phyloP scores from a whole-genome alignment of 305 asterid species.

The Ilex paraguariensis region DNA sequence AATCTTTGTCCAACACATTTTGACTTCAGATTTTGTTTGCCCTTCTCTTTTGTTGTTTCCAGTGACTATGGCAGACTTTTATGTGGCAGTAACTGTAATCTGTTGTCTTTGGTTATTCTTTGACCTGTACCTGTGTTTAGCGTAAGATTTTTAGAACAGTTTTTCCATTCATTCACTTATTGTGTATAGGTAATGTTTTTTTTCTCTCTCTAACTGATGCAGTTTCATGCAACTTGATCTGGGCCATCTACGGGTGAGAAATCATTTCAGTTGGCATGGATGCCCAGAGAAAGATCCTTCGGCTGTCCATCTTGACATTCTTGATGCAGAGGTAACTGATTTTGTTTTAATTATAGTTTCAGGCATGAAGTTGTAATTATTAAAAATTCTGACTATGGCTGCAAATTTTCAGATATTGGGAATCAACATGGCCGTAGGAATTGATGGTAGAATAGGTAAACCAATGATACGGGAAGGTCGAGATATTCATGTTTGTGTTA shows the following conservation, averaged over 20 bases:
- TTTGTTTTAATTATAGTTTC: constrained; percentile 12
- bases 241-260: constrained; percentile 78
- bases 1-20: too few relatives aligned
- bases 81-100: too few relatives aligned
- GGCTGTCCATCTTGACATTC: constrained; percentile 95
- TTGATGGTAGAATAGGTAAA: constrained; percentile 70
- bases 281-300: constrained; percentile 82
- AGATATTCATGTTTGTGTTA: constrained; percentile 76
- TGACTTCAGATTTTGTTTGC: too few relatives aligned
- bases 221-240: constrained; percentile 99
- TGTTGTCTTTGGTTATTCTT: too few relatives aligned
- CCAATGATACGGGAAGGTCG: constrained; percentile 95
- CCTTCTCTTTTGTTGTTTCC: too few relatives aligned
- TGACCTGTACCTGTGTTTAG: too few relatives aligned
- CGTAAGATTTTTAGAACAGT: too few relatives aligned
- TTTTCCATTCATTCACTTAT: too few relatives aligned
- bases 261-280: constrained; percentile 87
- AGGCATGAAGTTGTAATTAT: neutral
- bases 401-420: constrained; percentile 67
- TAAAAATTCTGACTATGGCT: constrained; percentile 21
- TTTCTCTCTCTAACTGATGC: constrained; percentile 16
- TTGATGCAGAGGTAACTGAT: constrained; percentile 77
- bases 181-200: neutral
- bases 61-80: too few relatives aligned
- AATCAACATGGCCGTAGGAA: constrained; percentile 90